These are phyloP conservation scores for Fusarium camptoceras DNA, from an alignment of 2,329 filamentous ascomycete genomes.

Conservation along the genomic window DNA sequence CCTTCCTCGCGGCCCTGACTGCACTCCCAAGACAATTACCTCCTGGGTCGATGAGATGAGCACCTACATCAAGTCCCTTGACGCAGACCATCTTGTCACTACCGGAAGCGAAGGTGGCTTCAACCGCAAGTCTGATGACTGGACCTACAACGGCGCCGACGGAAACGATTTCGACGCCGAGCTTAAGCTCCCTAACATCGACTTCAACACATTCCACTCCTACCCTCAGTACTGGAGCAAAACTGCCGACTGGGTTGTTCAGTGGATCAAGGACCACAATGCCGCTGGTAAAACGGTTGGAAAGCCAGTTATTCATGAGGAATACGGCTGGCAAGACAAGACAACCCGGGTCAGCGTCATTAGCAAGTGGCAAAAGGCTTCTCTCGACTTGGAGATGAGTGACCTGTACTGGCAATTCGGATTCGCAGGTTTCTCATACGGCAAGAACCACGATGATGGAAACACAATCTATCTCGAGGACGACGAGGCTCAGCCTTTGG, in stretches of 20 bases:
- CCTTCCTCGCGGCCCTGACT: slow-evolving; percentile 56
- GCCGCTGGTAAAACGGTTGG: slow-evolving; percentile 51
- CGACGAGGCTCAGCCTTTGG: slow-evolving; percentile 57
- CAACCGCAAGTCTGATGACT: slow-evolving; percentile 57
- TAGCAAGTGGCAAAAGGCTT: slow-evolving; percentile 62
- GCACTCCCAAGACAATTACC: slow-evolving; percentile 57
- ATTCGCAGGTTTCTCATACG: slow-evolving; percentile 62
- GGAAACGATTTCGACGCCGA: slow-evolving; percentile 67
- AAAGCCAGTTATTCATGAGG: slow-evolving; percentile 60
- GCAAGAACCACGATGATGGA: slow-evolving; percentile 66
- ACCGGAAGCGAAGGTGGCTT: slow-evolving; percentile 71
- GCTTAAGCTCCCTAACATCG: slow-evolving; percentile 57
- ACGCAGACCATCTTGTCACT: slow-evolving; percentile 65
- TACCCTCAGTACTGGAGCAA: slow-evolving; percentile 69
- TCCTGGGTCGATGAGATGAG: slow-evolving; percentile 66
- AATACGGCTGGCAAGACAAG: slow-evolving; percentile 58
- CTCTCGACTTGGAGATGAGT: slow-evolving; percentile 59
- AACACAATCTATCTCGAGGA: slow-evolving; percentile 68
- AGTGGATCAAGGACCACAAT: slow-evolving; percentile 67
- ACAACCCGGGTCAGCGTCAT: slow-evolving; percentile 59
- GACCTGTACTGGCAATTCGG: slow-evolving; percentile 70
- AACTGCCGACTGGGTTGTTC: slow-evolving; percentile 62
- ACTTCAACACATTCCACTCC: slow-evolving; percentile 67
- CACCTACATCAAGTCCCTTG: slow-evolving; percentile 64
- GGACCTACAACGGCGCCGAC: slow-evolving; percentile 60